Evolutionary conservation across 768 basidiomycete genomes (phyloP), one percentile per base, ranked within the genome.

Genomic region (Cyclocybe aegerita): DNA sequence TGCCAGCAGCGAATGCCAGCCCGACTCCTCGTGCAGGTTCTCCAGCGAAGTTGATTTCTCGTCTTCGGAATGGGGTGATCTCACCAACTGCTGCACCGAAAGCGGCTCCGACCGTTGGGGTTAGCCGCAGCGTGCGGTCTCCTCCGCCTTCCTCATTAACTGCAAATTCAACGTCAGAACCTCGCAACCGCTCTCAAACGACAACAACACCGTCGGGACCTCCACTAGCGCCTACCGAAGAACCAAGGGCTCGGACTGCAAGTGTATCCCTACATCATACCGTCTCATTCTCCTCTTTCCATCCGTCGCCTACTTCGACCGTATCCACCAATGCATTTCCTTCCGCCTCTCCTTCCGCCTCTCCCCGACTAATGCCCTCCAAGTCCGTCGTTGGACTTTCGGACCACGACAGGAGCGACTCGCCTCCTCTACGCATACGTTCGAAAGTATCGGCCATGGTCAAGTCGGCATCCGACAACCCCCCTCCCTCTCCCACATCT

Each of bases 391-490:
- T 56, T 14, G 57, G 56, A 11, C 35, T 53, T 34, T 42, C 50
- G 9, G 59, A 63, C 40, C 46, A 56, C 32, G 51, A 52, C 10
- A 58, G 47, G 17, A 50, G 45, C 10, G 46, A 47, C 14, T 62
- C 68, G 2, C 70, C 67, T 2, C 53, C 68, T 1, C 58, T 68
- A 32, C 74, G 71, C 60, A 77, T 90, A 54, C 87, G 79, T 65
- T 79, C 87, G 14, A 88, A 81, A 60, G 73, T 88, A 17, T 77
- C 85, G 0, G 65, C 69, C 34, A 54, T 82, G 39, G 78, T 73
- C 15, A 81, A 75, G 54, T 54, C 65, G 7, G 46, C 56, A 53
- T 38, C 55, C 56, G 31, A 54, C 64, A 8, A 55, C 65, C 8
- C 57, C 54, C 53, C 61, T 31, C 34, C 58, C 6, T 50, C 56